Base-by-base conservation (phyloP, 2,329 filamentous ascomycete genomes). In the Scedosporium dehoogii region DNA sequence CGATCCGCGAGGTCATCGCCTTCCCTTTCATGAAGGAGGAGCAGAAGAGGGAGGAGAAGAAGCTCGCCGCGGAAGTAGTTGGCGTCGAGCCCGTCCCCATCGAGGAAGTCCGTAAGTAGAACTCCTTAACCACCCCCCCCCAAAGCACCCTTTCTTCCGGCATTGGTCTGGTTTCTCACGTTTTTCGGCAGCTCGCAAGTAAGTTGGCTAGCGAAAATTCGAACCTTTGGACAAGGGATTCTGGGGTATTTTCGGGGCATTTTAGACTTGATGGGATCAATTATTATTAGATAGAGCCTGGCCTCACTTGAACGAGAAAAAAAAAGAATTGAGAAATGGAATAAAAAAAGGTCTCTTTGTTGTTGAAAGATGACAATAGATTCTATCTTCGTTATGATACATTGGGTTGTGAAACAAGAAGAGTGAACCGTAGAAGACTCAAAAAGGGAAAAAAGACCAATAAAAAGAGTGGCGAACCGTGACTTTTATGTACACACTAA, bases 11-110 rank as follows among this genome's bases (percentile, higher is more conserved):
- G 77, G 93, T 97, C 3, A 78, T 97, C 66, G 87, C 93, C 7
- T 99, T 99, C 85, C 94, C 94, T 10, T 93, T 97, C 79, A 96
- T 99, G 91, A 96, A 96, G 85, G 90, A 93, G 59, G 89, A 93
- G 70, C 59, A 61, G 59, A 61, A 56, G 78, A 81, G 73, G 62
- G 62, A 48, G 44, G 72, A 74, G 64, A 75, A 75, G 67, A 78
- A 79, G 72, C 69, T 74, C 64, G 76, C 85, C 12, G 86, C 85
- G 2, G 86, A 90, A 75, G 80, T 86, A 62, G 83, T 79, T 33
- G 84, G 79, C 42, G 76, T 89, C 64, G 74, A 82, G 72, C 81
- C 86, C 46, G 70, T 79, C 67, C 77, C 81, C 33, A 85, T 81
- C 65, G 85, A 89, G 73, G 86, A 82, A 64, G 84, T 85, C 23